phyloP scores from a whole-genome alignment of 2,329 filamentous ascomycete genomes.

The Coleophoma cylindrospora region DNA sequence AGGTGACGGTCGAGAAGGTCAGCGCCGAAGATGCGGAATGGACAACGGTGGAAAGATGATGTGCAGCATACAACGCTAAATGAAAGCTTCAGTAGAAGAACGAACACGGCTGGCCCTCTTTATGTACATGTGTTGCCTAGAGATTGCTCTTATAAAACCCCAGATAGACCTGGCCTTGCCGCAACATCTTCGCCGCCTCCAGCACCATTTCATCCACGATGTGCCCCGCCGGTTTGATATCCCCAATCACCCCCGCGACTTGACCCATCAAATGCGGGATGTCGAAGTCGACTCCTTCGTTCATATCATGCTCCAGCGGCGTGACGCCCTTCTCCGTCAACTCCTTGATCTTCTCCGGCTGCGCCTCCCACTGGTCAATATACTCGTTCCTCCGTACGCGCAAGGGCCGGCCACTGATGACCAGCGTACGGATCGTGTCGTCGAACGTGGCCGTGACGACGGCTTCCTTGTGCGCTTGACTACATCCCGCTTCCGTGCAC shows the following conservation, averaged over 20 bases:
- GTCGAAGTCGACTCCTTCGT: conserved; percentile 77
- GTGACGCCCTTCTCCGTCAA: conserved; percentile 74
- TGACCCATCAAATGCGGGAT: conserved; percentile 91
- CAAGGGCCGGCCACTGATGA: conserved; percentile 76
- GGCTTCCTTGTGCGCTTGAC: conserved; percentile 75
- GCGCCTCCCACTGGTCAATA: conserved; percentile 72
- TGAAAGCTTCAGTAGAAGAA: no score
- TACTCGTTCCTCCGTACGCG: conserved; percentile 81
- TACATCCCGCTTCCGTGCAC: conserved; percentile 73
- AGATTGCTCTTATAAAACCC: not conserved
- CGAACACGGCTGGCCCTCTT: no score
- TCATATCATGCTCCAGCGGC: conserved; percentile 77
- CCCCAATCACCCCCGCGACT: conserved; percentile 72
- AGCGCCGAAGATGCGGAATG: no score
- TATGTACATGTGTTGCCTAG: not conserved
- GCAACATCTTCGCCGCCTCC: conserved; percentile 66
- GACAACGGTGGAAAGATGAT: no score
- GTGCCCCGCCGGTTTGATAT: conserved; percentile 73
- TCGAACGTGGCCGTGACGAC: conserved; percentile 76
- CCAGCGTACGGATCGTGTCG: conserved; percentile 78
- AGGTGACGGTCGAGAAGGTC: no score
- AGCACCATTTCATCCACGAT: conserved; percentile 91
- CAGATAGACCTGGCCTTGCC: conserved; percentile 57
- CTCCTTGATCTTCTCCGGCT: conserved; percentile 68
- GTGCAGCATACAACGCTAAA: no score